A percentile compares a stretch with the other conserved stretches of the same genome.
These are phyloP conservation scores for Breynia disticha DNA, from an alignment of 441 rosid species.

Conservation along the genomic window DNA sequence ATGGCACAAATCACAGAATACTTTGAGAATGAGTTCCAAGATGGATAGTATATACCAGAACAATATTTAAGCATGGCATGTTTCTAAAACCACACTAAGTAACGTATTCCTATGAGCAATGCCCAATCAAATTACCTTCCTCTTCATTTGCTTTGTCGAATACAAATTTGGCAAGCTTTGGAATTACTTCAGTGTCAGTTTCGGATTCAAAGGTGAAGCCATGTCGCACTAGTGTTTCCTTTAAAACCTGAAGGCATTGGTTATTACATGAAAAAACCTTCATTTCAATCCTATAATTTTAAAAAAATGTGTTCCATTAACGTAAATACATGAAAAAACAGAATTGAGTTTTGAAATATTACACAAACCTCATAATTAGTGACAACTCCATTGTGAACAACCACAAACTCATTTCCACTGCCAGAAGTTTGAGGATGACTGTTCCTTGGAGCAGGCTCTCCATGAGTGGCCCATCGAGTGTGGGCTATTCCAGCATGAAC, in stretches of 20 bases:
- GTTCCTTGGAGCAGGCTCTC: slow-evolving; percentile 88
- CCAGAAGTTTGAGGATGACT: slow-evolving; percentile 93
- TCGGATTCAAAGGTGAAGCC: slow-evolving; percentile 83
- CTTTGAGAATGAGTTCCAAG: slow-evolving; percentile 3
- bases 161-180: slow-evolving; percentile 86
- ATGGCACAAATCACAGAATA: slow-evolving; percentile 17
- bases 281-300: slow-evolving; percentile 1
- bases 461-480: slow-evolving; percentile 97
- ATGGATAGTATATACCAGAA: background rate
- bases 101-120: background rate
- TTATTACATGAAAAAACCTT: slow-evolving; percentile 3
- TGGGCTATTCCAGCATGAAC: slow-evolving; percentile 94
- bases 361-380: slow-evolving; percentile 76
- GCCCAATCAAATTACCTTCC: slow-evolving; percentile 36
- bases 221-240: slow-evolving; percentile 69
- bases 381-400: slow-evolving; percentile 87
- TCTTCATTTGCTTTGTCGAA: slow-evolving; percentile 75
- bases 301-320: slow-evolving; percentile 1
- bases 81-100: background rate
- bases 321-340: background rate
- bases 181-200: slow-evolving; percentile 93
- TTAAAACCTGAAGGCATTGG: slow-evolving; percentile 45
- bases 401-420: slow-evolving; percentile 75
- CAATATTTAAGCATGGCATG: background rate
- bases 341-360: background rate